Evolutionary conservation across 139 green algal genomes (phyloP).

Genomic region (Marvania coccoides): DNA sequence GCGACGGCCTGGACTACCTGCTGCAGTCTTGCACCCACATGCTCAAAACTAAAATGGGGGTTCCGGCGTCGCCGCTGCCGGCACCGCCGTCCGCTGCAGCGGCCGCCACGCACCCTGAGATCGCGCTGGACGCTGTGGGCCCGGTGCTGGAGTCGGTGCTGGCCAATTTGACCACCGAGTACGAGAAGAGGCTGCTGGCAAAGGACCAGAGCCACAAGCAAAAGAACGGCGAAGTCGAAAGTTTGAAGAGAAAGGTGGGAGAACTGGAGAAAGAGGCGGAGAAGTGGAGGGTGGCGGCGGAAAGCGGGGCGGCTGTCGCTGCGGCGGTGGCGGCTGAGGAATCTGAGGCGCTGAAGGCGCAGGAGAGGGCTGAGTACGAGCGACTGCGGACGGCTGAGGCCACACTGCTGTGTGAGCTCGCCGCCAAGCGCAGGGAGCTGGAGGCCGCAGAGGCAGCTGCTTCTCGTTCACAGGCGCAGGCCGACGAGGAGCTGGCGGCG

Average conservation of each 20-base stretch:
- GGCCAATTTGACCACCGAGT: conserved; percentile 68
- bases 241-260: conserved; percentile 13
- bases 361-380: not conserved
- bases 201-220: conserved; percentile 71
- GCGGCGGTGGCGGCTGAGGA: not conserved
- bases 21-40: conserved; percentile 26
- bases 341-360: not conserved
- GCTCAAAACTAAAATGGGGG: conserved; percentile 20
- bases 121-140: conserved; percentile 54
- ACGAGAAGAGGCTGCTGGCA: conserved; percentile 67
- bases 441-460: not conserved
- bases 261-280: conserved; percentile 24
- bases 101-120: conserved; percentile 19
- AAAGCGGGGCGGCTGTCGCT: not conserved
- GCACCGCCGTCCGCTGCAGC: not conserved
- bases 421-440: not conserved
- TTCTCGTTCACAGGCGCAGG: not conserved
- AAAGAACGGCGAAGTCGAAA: conserved; percentile 16
- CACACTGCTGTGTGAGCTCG: not conserved
- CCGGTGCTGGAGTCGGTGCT: conserved; percentile 67
- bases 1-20: conserved; percentile 17
- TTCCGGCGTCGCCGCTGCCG: conserved; percentile 11
- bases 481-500: conserved; percentile 15
- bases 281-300: not conserved
- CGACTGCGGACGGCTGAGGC: not conserved